Evolutionary conservation across 2,329 filamentous ascomycete genomes (phyloP).

Genomic region (Aspergillus sp.): DNA sequence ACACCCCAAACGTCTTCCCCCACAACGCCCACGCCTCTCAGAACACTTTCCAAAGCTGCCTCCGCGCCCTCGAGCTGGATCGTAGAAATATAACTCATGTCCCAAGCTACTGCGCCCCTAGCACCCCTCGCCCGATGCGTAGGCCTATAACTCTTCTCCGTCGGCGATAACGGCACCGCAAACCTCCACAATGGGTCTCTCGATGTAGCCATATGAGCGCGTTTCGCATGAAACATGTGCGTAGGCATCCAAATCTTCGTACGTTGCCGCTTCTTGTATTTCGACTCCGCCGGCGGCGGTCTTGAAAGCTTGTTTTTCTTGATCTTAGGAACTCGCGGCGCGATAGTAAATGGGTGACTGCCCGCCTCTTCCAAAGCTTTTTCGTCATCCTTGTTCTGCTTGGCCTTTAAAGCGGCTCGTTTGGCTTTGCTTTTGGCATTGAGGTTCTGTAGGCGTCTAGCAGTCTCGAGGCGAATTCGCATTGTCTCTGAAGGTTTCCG

Average conservation of each 20-base stretch:
- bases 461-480: slow-evolving; percentile 68
- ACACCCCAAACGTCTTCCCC: slow-evolving; percentile 61
- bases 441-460: slow-evolving; percentile 66
- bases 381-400: slow-evolving; percentile 32
- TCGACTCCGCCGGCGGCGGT: slow-evolving; percentile 61
- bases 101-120: slow-evolving; percentile 81
- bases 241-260: slow-evolving; percentile 94
- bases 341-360: slow-evolving; percentile 35
- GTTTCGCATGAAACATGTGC: slow-evolving; percentile 89
- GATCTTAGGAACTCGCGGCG: slow-evolving; percentile 59
- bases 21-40: slow-evolving; percentile 65
- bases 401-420: slow-evolving; percentile 45
- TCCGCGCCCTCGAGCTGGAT: slow-evolving; percentile 71
- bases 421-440: slow-evolving; percentile 46
- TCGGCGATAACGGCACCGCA: slow-evolving; percentile 78
- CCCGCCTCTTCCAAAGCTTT: slow-evolving; percentile 24
- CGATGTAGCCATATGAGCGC: slow-evolving; percentile 81
- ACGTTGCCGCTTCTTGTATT: slow-evolving; percentile 80
- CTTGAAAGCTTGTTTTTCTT: slow-evolving; percentile 69
- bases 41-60: slow-evolving; percentile 62
- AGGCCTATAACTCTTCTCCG: slow-evolving; percentile 83
- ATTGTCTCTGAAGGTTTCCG: slow-evolving; percentile 47
- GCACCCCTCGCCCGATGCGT: slow-evolving; percentile 77
- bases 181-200: slow-evolving; percentile 86
- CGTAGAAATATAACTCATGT: slow-evolving; percentile 91